A percentile compares a stretch with the other conserved stretches of the same genome.
These are phyloP conservation scores for Marasmius oreades DNA, from an alignment of 1,284 basidiomycete species.

Conservation along the genomic window DNA sequence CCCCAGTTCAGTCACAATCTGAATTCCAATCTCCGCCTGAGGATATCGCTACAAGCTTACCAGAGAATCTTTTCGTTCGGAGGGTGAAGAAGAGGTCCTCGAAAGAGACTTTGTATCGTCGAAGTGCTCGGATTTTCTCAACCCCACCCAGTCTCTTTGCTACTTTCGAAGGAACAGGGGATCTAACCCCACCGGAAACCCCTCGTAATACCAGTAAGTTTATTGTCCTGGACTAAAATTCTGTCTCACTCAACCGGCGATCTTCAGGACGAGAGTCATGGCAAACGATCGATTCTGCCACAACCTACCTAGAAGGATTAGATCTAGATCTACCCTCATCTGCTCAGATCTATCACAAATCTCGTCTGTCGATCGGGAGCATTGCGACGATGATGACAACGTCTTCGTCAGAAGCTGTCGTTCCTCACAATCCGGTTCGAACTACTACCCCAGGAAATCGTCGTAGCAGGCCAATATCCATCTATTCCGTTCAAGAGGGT, in stretches of 20 bases:
- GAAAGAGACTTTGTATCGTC: slow-evolving; percentile 11
- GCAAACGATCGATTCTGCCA: slow-evolving; percentile 37
- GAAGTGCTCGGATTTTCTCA: slow-evolving; percentile 22
- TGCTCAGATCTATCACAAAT: slow-evolving; percentile 26
- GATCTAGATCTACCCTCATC: slow-evolving; percentile 36
- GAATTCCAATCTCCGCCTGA: slow-evolving; percentile 48
- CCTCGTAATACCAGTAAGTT: slow-evolving; percentile 13
- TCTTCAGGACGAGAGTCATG: slow-evolving; percentile 38
- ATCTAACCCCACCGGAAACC: slow-evolving; percentile 10
- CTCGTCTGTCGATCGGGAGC: slow-evolving; percentile 50
- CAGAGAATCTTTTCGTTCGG: slow-evolving; percentile 17
- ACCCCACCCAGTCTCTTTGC: slow-evolving; percentile 16
- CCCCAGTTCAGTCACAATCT: slow-evolving; percentile 19
- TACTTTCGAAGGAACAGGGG: not conserved
- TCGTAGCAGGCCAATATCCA: slow-evolving; percentile 31
- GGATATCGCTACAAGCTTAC: slow-evolving; percentile 31
- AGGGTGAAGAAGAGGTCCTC: slow-evolving; percentile 24
- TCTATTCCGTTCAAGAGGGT: slow-evolving; percentile 32
- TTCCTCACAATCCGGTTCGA: slow-evolving; percentile 14
- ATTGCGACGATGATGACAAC: slow-evolving; percentile 42
- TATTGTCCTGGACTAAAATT: not conserved
- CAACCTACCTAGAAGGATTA: slow-evolving; percentile 38
- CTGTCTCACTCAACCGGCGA: slow-evolving; percentile 15
- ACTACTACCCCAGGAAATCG: slow-evolving; percentile 8
- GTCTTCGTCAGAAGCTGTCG: slow-evolving; percentile 23